Percentiles rank a stretch among this genome's conserved stretches.
Evolutionary conservation across 192 early-diverging fungal species (phyloP).

Genomic region (Kappamyces sp.): DNA sequence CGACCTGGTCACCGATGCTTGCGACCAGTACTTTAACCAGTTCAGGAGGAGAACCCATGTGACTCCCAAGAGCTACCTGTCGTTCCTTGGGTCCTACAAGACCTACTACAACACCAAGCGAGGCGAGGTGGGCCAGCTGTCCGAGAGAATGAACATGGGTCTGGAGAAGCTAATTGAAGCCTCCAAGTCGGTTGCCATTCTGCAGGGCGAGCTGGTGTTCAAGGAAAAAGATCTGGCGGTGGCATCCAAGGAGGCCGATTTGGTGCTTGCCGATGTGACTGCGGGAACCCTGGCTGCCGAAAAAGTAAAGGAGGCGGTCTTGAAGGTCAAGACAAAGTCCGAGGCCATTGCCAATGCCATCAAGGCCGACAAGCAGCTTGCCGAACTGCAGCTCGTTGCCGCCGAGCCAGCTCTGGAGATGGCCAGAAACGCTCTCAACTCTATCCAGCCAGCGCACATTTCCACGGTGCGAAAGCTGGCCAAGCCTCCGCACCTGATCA

Average conservation of each 20-base stretch:
- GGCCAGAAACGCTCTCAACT: constrained; percentile 55
- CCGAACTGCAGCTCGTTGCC: constrained; percentile 54
- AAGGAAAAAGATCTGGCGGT: constrained; percentile 57
- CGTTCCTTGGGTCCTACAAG: constrained; percentile 57
- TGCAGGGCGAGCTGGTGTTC: constrained; percentile 59
- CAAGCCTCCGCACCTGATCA: constrained; percentile 60
- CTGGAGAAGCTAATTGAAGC: constrained; percentile 57
- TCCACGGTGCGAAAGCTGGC: constrained; percentile 59
- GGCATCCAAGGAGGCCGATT: constrained; percentile 53
- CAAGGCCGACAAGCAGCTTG: constrained; percentile 54
- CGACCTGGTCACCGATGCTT: constrained; percentile 56
- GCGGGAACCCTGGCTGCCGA: constrained; percentile 50
- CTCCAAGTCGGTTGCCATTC: constrained; percentile 52
- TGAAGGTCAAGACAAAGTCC: constrained; percentile 60
- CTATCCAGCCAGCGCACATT: constrained; percentile 60
- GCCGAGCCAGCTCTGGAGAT: constrained; percentile 59
- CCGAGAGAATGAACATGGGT: constrained; percentile 65
- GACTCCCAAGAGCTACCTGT: constrained; percentile 58
- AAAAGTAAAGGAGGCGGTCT: constrained; percentile 59
- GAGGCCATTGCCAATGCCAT: constrained; percentile 58
- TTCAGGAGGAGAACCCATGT: constrained; percentile 58
- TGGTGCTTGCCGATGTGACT: constrained; percentile 54
- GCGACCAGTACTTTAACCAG: constrained; percentile 55
- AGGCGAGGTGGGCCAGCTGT: constrained; percentile 45
- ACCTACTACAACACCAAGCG: constrained; percentile 42